These are phyloP conservation scores for Russula virescens DNA, from an alignment of 768 basidiomycete genomes.

Conservation along the genomic window DNA sequence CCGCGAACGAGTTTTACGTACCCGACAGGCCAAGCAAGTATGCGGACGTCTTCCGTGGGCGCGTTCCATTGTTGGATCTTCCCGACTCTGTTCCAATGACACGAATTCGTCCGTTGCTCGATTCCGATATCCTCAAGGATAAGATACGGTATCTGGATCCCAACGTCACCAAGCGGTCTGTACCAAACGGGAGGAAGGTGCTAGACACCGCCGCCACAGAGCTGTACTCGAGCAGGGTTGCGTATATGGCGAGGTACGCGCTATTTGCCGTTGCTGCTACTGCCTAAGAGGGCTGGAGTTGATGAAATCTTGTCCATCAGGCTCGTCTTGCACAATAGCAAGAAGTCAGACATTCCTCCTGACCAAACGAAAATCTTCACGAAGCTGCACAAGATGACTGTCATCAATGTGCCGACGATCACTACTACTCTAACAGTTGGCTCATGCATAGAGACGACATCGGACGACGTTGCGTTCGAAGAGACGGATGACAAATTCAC, in stretches of 20 bases:
- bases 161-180: slow-evolving; percentile 8
- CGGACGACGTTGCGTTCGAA: slow-evolving; percentile 4
- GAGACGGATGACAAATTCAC: slow-evolving; percentile 13
- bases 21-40: slow-evolving; percentile 24
- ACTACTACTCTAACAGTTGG: slow-evolving; percentile 13
- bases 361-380: slow-evolving; percentile 4
- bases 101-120: slow-evolving; percentile 16
- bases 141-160: slow-evolving; percentile 12
- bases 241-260: slow-evolving; percentile 16
- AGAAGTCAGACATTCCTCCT: background rate
- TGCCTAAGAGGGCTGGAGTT: background rate
- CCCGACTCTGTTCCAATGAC: slow-evolving; percentile 1
- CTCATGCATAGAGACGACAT: background rate
- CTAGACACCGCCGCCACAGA: slow-evolving; percentile 8
- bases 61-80: slow-evolving; percentile 19
- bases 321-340: slow-evolving; percentile 7
- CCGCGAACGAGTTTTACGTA: slow-evolving; percentile 23
- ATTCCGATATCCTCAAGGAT: slow-evolving; percentile 15
- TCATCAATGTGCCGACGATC: slow-evolving; percentile 13
- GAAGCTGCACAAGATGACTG: slow-evolving; percentile 16
- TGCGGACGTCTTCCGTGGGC: slow-evolving; percentile 13
- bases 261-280: background rate
- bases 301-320: background rate
- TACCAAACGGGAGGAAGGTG: slow-evolving; percentile 9
- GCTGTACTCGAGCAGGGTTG: slow-evolving; percentile 16